Base-by-base conservation (phyloP, 192 early-diverging fungal genomes). In the Helicostylum pulchrum region DNA sequence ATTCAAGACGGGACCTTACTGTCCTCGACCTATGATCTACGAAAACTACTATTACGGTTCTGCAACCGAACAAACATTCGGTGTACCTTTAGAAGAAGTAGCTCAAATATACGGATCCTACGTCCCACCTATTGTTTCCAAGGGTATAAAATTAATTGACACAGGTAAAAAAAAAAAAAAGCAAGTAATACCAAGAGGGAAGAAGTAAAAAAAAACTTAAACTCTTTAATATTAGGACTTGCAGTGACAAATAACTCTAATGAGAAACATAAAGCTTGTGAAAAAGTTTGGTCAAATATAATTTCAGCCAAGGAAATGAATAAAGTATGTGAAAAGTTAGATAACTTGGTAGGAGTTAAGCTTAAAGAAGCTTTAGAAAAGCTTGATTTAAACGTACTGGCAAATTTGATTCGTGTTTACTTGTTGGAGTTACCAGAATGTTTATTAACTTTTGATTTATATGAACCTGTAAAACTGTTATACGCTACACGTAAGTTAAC, bases 11-110 rank as follows among this genome's bases (percentile, higher is more conserved):
- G 90, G 88, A 2, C 73, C 80, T 43, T 91, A 85, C 56, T 77
- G 78, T 20, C 90, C 90, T 47, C 75, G 77, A 17, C 88, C 88
- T 2, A 85, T 87, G n/a, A 67, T 91, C 2, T 91, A 88, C 72
- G 75, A 79, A n/a, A 84, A 88, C 52, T 82, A 81, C 52, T 84
- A 83, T 14, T 73, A 82, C 32, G 85, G 87, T 55, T 68, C 85
- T 10, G 86, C 83, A 21, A 77, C 79, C 48, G 58, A 61, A 23
- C 58, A 61, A 48, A 2, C 44, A 2, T 61, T 61, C 47, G 58
- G 58, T 1, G 58, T 61, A 15, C 23, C 58, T 2, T 48, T 61
- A 31, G 58, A 61, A 15, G 59, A 61, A 47, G 26, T 61, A 30
- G 9, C 59, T 8, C 59, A 61, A 8, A 23, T 32, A n/a, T 47